Evolutionary conservation across 371 early-diverging fungal species (phyloP), one percentile per base, ranked within the genome.

Genomic region (Choanephora cucurbitarum): DNA sequence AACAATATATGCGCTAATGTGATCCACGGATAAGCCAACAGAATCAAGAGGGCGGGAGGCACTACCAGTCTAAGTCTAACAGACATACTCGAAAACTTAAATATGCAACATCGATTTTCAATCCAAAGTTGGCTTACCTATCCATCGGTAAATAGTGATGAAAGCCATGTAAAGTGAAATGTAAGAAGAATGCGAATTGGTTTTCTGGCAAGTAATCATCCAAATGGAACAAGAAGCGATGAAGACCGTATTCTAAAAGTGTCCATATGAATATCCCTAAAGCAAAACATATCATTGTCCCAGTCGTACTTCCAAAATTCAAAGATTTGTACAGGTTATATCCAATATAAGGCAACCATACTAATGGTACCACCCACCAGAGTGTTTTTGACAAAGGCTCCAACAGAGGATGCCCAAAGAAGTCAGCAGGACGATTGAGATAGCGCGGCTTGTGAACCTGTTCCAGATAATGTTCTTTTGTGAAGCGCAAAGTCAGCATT

Each of bases 91-190:
- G 17, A 44, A 40, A 54, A 43, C 5, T 32, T 6, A 32, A 32
- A 32, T n/a, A n/a, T n/a, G n/a, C n/a, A n/a, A n/a, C n/a, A n/a
- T n/a, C n/a, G n/a, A n/a, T n/a, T n/a, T n/a, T n/a, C n/a, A n/a
- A n/a, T n/a, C n/a, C n/a, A 32, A 32, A 32, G 10, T 32, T 6
- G 10, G 45, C 73, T 53, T 75, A 90, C 88, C 85, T 83, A 66
- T 97, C 97, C 95, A 96, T 96, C 1, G 97, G 97, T 50, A 97
- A 64, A 67, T 86, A 95, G 74, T 97, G 97, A 75, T 97, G 97
- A 31, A 97, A 89, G 34, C 97, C 97, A 62, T 97, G 97, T 15
- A 96, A 70, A 55, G 90, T 63, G 63, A 97, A 97, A 66, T 97
- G 97, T 2, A 85, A 62, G 14, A 82, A 44, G 52, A 92, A 79